phyloP scores from a whole-genome alignment of 169 alveolate species.

The Plasmodium chabaudi region DNA sequence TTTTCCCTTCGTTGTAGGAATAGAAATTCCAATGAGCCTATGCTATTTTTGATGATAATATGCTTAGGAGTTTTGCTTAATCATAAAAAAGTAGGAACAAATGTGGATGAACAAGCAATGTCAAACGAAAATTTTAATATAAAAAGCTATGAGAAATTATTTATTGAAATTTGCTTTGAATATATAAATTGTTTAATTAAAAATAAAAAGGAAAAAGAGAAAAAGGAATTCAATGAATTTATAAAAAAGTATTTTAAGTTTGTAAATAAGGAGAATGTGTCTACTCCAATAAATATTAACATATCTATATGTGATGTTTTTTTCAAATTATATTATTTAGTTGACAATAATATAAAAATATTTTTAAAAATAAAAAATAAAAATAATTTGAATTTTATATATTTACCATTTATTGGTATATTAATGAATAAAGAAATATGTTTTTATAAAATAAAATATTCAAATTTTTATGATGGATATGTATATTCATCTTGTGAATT shows the following conservation, averaged over 20 bases:
- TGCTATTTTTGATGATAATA: conserved; percentile 30
- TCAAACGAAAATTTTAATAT: conserved; percentile 24
- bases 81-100: conserved; percentile 6
- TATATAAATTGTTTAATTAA: conserved; percentile 49
- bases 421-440: conserved; percentile 15
- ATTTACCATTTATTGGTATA: conserved; percentile 32
- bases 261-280: conserved; percentile 4
- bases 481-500: conserved; percentile 3
- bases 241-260: conserved; percentile 11
- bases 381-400: conserved; percentile 23
- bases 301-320: conserved; percentile 7
- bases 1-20: conserved; percentile 15
- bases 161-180: conserved; percentile 52
- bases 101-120: not conserved
- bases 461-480: conserved; percentile 17
- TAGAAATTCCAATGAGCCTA: conserved; percentile 17
- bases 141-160: conserved; percentile 21
- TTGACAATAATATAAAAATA: conserved; percentile 3
- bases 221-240: conserved; percentile 21
- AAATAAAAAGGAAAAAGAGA: conserved; percentile 37
- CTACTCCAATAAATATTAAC: not conserved
- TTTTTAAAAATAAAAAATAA: conserved; percentile 60
- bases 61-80: conserved; percentile 25
- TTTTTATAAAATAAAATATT: conserved; percentile 18
- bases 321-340: conserved; percentile 33